Percentiles rank a stretch among this genome's conserved stretches.
Evolutionary conservation across 805 yeast species (phyloP).

Genomic region (Saturnispora besseyi): DNA sequence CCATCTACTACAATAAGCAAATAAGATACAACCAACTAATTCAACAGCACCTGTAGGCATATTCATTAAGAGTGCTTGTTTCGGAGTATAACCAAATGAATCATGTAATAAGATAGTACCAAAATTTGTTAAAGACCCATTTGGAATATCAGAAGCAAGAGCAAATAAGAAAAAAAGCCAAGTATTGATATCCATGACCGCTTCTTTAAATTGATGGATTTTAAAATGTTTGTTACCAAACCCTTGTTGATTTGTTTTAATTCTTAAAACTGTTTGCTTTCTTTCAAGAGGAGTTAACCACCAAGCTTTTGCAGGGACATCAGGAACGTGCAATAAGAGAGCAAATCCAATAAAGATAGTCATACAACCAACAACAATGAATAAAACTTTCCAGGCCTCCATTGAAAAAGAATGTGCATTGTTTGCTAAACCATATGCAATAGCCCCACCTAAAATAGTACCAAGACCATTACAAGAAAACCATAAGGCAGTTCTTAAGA

Average conservation of each 20-base stretch:
- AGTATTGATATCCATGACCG: conserved; percentile 41
- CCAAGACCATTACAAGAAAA: conserved; percentile 35
- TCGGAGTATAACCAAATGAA: conserved; percentile 14
- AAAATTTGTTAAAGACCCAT: conserved; percentile 50
- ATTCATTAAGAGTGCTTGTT: conserved; percentile 12
- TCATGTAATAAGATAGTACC: conserved; percentile 28
- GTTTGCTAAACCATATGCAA: conserved; percentile 40
- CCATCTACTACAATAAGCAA: conserved; percentile 14
- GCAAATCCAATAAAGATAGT: conserved; percentile 43
- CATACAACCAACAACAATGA: conserved; percentile 49
- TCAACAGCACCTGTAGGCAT: conserved; percentile 18
- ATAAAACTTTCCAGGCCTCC: conserved; percentile 52
- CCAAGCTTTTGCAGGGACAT: conserved; percentile 27
- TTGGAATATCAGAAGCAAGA: conserved; percentile 42
- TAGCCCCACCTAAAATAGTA: conserved; percentile 38
- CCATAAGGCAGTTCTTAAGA: conserved; percentile 21
- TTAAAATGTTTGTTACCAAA: conserved; percentile 31
- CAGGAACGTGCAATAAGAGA: conserved; percentile 32
- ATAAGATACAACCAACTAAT: conserved; percentile 7
- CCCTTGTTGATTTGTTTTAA: conserved; percentile 30
- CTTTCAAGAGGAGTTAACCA: conserved; percentile 32
- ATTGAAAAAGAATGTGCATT: conserved; percentile 16
- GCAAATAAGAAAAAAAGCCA: conserved; percentile 41
- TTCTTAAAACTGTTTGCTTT: conserved; percentile 25
- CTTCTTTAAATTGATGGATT: conserved; percentile 47